These are phyloP conservation scores for Leccinellum luteum DNA, from an alignment of 768 basidiomycete genomes.

Conservation along the genomic window DNA sequence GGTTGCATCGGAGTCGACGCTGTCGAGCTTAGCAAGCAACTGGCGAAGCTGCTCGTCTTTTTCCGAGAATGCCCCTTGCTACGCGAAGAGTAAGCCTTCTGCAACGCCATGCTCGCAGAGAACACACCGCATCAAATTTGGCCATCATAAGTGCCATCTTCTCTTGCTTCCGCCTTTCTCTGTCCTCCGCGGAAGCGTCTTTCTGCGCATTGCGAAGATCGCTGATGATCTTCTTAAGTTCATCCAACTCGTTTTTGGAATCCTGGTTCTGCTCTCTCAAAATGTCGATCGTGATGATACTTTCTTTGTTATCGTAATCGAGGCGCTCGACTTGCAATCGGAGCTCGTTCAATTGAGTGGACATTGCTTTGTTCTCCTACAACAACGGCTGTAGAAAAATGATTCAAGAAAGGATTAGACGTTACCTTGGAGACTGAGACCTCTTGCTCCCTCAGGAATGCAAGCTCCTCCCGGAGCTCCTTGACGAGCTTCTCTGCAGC, in stretches of 20 bases:
- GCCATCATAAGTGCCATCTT: conserved; percentile 99
- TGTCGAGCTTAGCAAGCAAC: conserved; percentile 80
- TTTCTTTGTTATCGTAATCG: conserved; percentile 95
- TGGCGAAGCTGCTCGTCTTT: conserved; percentile 91
- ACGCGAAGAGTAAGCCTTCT: conserved; percentile 6
- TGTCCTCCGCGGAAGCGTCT: conserved; percentile 88
- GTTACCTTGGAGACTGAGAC: conserved; percentile 68
- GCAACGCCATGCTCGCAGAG: neutral
- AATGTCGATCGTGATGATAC: conserved; percentile 87
- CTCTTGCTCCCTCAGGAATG: conserved; percentile 91
- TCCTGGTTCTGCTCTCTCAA: conserved; percentile 93
- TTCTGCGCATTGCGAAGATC: conserved; percentile 81
- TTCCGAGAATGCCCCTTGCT: conserved; percentile 95
- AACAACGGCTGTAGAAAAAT: conserved; percentile 10
- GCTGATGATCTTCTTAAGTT: conserved; percentile 73
- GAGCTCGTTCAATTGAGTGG: conserved; percentile 88
- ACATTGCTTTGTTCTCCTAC: conserved; percentile 93
- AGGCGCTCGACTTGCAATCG: conserved; percentile 88
- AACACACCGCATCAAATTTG: conserved; percentile 88
- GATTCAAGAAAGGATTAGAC: conserved; percentile 4
- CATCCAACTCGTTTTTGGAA: conserved; percentile 83
- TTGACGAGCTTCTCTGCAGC: conserved; percentile 83
- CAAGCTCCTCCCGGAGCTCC: conserved; percentile 85
- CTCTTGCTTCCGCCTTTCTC: conserved; percentile 98
- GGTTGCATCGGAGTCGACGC: conserved; percentile 61